A percentile compares a stretch with the other conserved stretches of the same genome.
phyloP scores from a whole-genome alignment of 2,329 filamentous ascomycete species.

The Anthostomella pinea region DNA sequence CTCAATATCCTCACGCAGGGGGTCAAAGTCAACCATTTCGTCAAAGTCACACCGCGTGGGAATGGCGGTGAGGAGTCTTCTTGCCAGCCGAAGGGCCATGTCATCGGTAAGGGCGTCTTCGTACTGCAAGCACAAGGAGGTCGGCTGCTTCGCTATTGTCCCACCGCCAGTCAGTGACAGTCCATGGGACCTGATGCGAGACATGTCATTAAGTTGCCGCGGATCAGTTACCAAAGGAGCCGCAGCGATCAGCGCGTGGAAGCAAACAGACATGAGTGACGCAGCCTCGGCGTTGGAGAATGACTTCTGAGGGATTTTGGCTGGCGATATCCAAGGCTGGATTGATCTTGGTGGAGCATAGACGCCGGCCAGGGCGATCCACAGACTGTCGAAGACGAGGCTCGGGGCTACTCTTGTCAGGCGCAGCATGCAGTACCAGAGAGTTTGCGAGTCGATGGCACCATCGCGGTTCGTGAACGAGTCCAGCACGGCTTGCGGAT shows the following conservation, averaged over 20 bases:
- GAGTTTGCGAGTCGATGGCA: slow-evolving; percentile 57
- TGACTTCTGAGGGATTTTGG: slow-evolving; percentile 32
- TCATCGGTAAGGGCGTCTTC: slow-evolving; percentile 62
- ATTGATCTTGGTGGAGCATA: slow-evolving; percentile 53
- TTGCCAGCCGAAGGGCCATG: slow-evolving; percentile 56
- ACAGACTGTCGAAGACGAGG: slow-evolving; percentile 62
- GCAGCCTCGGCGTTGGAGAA: slow-evolving; percentile 51
- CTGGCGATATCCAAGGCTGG: slow-evolving; percentile 38
- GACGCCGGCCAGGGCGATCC: slow-evolving; percentile 57
- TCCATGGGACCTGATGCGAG: slow-evolving; percentile 55
- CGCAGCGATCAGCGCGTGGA: slow-evolving; percentile 60
- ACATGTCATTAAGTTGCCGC: slow-evolving; percentile 55
- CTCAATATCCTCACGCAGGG: slow-evolving; percentile 28
- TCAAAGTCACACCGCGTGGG: slow-evolving; percentile 50
- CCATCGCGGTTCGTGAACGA: slow-evolving; percentile 56
- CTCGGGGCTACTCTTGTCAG: slow-evolving; percentile 55
- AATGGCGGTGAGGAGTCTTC: slow-evolving; percentile 57
- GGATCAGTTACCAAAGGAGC: slow-evolving; percentile 49
- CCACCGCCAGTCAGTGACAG: slow-evolving; percentile 47
- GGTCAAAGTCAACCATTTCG: slow-evolving; percentile 39
- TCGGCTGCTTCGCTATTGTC: slow-evolving; percentile 43
- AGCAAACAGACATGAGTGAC: slow-evolving; percentile 55
- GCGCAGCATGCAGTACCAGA: slow-evolving; percentile 62
- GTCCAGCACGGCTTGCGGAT: slow-evolving; percentile 50
- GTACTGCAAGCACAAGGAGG: slow-evolving; percentile 54